These are phyloP conservation scores for Didymosphaeria variabile DNA, from an alignment of 2,329 filamentous ascomycete genomes.

Conservation along the genomic window DNA sequence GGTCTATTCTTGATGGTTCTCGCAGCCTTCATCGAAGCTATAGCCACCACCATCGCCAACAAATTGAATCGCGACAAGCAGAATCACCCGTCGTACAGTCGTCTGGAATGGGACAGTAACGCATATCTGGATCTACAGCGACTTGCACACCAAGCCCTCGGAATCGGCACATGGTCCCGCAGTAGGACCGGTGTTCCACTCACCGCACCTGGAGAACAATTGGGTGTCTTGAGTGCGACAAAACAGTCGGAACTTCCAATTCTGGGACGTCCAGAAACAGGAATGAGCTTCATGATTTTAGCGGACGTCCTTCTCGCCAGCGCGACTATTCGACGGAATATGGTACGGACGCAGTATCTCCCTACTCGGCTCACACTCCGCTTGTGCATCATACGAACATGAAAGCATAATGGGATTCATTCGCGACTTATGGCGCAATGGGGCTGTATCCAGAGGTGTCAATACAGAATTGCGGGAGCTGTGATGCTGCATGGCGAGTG, in stretches of 20 bases:
- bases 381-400: neutral
- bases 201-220: slow-evolving; percentile 17
- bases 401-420: no score
- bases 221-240: slow-evolving; percentile 19
- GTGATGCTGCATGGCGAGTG: no score
- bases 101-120: slow-evolving; percentile 29
- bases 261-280: neutral
- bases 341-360: neutral
- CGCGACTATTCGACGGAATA: neutral
- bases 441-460: no score
- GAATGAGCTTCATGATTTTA: neutral
- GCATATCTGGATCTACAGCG: slow-evolving; percentile 32
- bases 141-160: slow-evolving; percentile 30
- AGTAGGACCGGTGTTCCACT: slow-evolving; percentile 21
- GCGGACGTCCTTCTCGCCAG: neutral
- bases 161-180: slow-evolving; percentile 28
- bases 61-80: neutral
- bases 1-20: slow-evolving; percentile 17
- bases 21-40: slow-evolving; percentile 14
- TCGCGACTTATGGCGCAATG: no score
- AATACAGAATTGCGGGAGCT: no score
- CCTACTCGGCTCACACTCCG: neutral
- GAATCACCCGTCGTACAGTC: neutral
- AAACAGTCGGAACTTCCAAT: slow-evolving; percentile 11
- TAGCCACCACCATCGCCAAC: neutral